Conservation (phyloP, 257 asterid genomes). For the Parsonsia alboflavescens region DNA sequence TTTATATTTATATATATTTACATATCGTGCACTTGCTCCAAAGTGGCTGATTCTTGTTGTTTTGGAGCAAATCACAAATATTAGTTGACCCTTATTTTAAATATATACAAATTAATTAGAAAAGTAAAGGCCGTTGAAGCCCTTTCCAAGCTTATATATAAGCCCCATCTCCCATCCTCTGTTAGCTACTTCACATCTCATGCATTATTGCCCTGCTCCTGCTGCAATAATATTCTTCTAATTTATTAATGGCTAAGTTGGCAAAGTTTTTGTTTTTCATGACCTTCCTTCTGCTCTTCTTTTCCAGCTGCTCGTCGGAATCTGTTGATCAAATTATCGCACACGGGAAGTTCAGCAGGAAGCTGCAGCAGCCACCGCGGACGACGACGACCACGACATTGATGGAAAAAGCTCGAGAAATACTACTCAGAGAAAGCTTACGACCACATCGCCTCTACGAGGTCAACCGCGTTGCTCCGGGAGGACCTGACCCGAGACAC, state of each 20-base stretch:
- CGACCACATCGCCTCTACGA: constrained; percentile 12
- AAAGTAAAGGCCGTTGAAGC: too few relatives aligned
- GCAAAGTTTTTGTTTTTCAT: constrained; percentile 12
- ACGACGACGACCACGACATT: background rate
- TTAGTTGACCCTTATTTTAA: too few relatives aligned
- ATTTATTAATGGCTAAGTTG: constrained; percentile 22
- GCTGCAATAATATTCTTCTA: too few relatives aligned
- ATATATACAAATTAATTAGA: too few relatives aligned
- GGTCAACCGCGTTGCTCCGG: constrained; percentile 32
- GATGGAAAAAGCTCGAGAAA: constrained; percentile 26
- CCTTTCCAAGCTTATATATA: constrained; percentile 15
- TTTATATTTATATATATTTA: too few relatives aligned
- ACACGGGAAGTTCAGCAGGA: background rate
- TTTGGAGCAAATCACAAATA: too few relatives aligned
- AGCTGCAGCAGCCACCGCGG: background rate
- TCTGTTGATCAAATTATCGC: background rate
- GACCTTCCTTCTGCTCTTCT: constrained; percentile 4
- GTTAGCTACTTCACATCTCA: background rate
- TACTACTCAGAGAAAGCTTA: constrained; percentile 24
- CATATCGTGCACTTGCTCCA: too few relatives aligned
- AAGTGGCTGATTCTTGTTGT: too few relatives aligned
- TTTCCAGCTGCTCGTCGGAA: constrained; percentile 6
- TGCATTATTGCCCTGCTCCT: background rate
- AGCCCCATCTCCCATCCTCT: background rate
- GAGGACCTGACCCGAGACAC: constrained; percentile 57